Evolutionary conservation across 306 rosid species (phyloP).

Genomic region (Castanea crenata): DNA sequence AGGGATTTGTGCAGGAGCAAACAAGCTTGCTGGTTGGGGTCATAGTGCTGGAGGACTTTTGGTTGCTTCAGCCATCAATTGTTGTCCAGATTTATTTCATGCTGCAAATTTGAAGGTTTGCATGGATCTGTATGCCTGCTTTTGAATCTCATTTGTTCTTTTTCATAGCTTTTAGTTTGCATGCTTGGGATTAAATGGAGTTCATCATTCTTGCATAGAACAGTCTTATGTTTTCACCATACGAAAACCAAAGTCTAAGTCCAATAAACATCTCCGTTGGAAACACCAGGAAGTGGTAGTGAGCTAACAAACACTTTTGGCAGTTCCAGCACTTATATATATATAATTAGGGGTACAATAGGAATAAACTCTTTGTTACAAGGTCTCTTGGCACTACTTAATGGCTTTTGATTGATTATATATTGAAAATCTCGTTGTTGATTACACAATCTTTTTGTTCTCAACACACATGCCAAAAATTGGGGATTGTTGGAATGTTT

Average conservation of each 20-base stretch:
- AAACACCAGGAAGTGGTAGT: too few relatives aligned
- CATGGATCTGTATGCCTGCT: constrained; percentile 4
- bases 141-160: constrained; percentile 16
- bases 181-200: constrained; percentile 14
- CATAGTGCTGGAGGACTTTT: constrained; percentile 91
- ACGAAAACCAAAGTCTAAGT: background rate
- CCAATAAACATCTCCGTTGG: background rate
- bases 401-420: too few relatives aligned
- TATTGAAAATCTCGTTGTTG: too few relatives aligned
- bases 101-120: constrained; percentile 83
- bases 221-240: background rate
- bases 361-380: too few relatives aligned
- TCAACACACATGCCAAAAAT: too few relatives aligned
- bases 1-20: constrained; percentile 61
- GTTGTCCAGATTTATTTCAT: constrained; percentile 67
- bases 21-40: constrained; percentile 85
- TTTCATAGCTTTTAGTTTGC: constrained; percentile 12
- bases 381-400: too few relatives aligned
- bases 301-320: too few relatives aligned
- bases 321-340: background rate
- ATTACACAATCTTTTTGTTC: too few relatives aligned
- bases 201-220: background rate
- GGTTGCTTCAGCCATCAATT: constrained; percentile 88
- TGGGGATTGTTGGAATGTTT: too few relatives aligned
- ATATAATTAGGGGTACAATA: too few relatives aligned